Evolutionary conservation across 306 rosid species (phyloP).

Genomic region (Sindora glabra): DNA sequence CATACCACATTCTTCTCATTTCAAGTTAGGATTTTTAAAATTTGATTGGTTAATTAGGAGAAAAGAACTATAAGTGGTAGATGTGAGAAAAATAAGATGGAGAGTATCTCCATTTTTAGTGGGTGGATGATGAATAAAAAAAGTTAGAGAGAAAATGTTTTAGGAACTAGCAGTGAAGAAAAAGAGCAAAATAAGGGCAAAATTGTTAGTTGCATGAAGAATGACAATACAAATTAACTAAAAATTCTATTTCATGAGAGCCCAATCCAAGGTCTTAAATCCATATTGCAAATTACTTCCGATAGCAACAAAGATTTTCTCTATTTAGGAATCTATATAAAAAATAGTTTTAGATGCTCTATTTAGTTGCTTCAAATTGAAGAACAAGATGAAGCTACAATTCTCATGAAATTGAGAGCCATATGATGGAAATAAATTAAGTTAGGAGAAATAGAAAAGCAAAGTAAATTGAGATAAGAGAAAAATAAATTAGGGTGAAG

Average conservation of each 20-base stretch:
- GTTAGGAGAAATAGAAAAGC: too few species aligned
- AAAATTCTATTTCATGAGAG: slow-evolving; percentile 61
- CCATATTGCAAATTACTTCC: slow-evolving; percentile 68
- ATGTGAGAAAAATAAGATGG: slow-evolving; percentile 41
- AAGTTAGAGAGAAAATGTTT: slow-evolving; percentile 21
- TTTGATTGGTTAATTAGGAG: slow-evolving; percentile 37
- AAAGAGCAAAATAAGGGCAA: too few species aligned
- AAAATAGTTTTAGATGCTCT: not conserved
- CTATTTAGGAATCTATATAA: slow-evolving; percentile 33
- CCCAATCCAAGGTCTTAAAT: slow-evolving; percentile 60
- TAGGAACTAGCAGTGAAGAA: slow-evolving; percentile 33
- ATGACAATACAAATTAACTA: slow-evolving; percentile 60
- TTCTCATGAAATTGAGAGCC: too few species aligned
- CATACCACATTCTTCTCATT: not conserved
- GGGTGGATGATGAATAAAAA: slow-evolving; percentile 39
- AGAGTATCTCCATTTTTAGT: slow-evolving; percentile 36
- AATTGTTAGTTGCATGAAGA: slow-evolving; percentile 39
- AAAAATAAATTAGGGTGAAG: too few species aligned
- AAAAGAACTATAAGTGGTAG: slow-evolving; percentile 51
- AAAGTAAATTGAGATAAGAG: too few species aligned
- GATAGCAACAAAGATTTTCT: slow-evolving; percentile 65
- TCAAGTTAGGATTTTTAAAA: slow-evolving; percentile 30
- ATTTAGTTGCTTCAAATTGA: not conserved
- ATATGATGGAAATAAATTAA: too few species aligned
- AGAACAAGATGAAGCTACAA: too few species aligned